Percentiles rank a stretch among this genome's conserved stretches.
Conservation (phyloP, 1,139 yeast species). For the Taphrina betulina region DNA sequence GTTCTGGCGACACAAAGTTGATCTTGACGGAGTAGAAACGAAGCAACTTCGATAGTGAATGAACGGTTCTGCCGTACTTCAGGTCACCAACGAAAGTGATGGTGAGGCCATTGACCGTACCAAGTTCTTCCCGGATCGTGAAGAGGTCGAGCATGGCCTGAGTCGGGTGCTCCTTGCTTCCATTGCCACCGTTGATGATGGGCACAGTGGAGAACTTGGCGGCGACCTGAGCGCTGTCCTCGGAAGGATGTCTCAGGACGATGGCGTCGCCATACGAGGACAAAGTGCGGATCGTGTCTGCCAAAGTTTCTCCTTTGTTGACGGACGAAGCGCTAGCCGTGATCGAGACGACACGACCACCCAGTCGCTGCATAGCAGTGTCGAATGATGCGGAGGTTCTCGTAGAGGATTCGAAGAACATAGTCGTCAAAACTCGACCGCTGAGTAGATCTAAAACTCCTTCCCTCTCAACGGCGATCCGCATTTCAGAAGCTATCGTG, state of each 20-base stretch:
- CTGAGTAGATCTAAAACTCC: slow-evolving; percentile 88
- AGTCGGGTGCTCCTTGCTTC: slow-evolving; percentile 66
- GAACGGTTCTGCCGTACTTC: slow-evolving; percentile 97
- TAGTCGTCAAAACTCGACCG: slow-evolving; percentile 88
- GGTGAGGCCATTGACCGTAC: slow-evolving; percentile 96
- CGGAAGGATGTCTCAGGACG: slow-evolving; percentile 94
- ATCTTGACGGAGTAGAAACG: slow-evolving; percentile 90
- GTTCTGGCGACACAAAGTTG: slow-evolving; percentile 88
- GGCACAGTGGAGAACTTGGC: slow-evolving; percentile 97
- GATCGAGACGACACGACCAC: slow-evolving; percentile 93
- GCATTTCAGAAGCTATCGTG: slow-evolving; percentile 97
- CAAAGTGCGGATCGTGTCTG: slow-evolving; percentile 91
- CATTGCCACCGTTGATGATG: slow-evolving; percentile 83
- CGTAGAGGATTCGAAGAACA: slow-evolving; percentile 98
- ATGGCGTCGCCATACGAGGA: slow-evolving; percentile 97
- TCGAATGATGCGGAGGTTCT: slow-evolving; percentile 95
- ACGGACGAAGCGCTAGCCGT: slow-evolving; percentile 84
- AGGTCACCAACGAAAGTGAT: slow-evolving; percentile 99
- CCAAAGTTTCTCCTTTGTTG: slow-evolving; percentile 96
- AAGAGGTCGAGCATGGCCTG: slow-evolving; percentile 96
- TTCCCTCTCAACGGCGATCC: slow-evolving; percentile 93
- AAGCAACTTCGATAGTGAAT: slow-evolving; percentile 86
- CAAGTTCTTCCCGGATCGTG: slow-evolving; percentile 98
- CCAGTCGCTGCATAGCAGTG: slow-evolving; percentile 99
- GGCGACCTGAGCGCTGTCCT: slow-evolving; percentile 87